Conservation (phyloP, 345 rosid species). For the Linum trigynum region DNA sequence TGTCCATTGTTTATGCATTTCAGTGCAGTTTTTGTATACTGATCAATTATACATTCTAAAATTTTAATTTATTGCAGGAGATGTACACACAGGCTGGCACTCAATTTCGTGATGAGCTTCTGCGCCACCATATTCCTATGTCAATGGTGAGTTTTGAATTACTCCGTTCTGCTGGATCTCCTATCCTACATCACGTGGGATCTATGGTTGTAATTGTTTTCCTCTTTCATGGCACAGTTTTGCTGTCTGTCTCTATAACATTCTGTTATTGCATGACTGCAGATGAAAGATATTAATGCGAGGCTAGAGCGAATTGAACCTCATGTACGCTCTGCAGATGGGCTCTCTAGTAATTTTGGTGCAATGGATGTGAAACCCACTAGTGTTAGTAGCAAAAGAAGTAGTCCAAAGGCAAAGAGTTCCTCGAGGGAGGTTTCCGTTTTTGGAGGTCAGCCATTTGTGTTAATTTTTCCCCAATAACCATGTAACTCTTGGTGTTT, state of each 20-base stretch:
- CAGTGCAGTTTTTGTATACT: not conserved
- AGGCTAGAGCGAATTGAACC: conserved; percentile 93
- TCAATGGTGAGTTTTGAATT: conserved; percentile 52
- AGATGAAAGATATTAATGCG: conserved; percentile 95
- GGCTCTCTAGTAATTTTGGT: conserved; percentile 36
- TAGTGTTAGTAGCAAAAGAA: conserved; percentile 55
- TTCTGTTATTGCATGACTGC: conserved; percentile 18
- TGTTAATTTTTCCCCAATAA: not conserved
- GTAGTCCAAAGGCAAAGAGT: conserved; percentile 81
- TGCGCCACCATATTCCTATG: conserved; percentile 78
- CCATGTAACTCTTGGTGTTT: not conserved
- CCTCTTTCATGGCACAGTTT: conserved; percentile 3
- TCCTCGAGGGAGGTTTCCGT: conserved; percentile 72
- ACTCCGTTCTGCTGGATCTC: not conserved
- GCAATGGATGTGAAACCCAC: conserved; percentile 55
- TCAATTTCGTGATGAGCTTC: conserved; percentile 97
- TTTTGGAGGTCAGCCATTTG: conserved; percentile 64
- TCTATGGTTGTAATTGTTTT: not conserved
- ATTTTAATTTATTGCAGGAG: conserved; percentile 46
- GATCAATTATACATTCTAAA: not conserved
- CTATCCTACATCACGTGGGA: not conserved
- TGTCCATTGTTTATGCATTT: not conserved
- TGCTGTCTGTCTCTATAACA: too few species aligned
- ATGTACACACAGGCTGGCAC: conserved; percentile 84
- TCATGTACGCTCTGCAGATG: conserved; percentile 52